Percentiles rank a stretch among this genome's conserved stretches.
Evolutionary conservation across 2,329 filamentous ascomycete genomes (phyloP).

Genomic region (Exophiala phaeomuriformis): DNA sequence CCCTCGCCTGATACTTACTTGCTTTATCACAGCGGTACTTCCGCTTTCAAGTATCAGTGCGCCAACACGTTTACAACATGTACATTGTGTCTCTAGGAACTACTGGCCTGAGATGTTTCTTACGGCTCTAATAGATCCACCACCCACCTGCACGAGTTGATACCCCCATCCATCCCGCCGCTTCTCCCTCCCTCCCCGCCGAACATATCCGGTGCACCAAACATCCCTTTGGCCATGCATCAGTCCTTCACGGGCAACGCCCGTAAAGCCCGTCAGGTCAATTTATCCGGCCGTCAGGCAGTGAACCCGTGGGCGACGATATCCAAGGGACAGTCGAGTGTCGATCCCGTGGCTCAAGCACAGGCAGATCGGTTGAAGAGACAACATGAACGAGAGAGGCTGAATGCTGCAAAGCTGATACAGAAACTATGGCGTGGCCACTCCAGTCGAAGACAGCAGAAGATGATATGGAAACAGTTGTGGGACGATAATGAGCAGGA

Average conservation of each 20-base stretch:
- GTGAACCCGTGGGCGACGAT: conserved; percentile 63
- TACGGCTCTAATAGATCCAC: neutral
- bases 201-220: neutral
- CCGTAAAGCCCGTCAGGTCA: conserved; percentile 81
- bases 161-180: neutral
- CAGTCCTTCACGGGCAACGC: conserved; percentile 84
- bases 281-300: conserved; percentile 74
- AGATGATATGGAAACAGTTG: conserved; percentile 49
- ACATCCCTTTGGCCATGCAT: conserved; percentile 57
- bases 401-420: conserved; percentile 65
- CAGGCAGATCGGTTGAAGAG: conserved; percentile 77
- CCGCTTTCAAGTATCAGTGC: no score
- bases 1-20: neutral
- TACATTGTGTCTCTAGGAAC: neutral
- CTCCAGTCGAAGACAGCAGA: conserved; percentile 52
- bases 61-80: no score
- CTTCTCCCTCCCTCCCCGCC: neutral
- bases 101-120: neutral
- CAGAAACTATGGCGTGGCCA: conserved; percentile 81
- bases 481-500: conserved; percentile 56
- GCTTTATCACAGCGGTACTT: neutral
- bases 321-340: conserved; percentile 26
- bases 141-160: neutral
- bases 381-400: conserved; percentile 69
- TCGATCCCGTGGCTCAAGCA: conserved; percentile 73